A percentile compares a stretch with the other conserved stretches of the same genome.
These are phyloP conservation scores for Phytophthora pisi DNA, from an alignment of 352 stramenopile species.

Conservation along the genomic window DNA sequence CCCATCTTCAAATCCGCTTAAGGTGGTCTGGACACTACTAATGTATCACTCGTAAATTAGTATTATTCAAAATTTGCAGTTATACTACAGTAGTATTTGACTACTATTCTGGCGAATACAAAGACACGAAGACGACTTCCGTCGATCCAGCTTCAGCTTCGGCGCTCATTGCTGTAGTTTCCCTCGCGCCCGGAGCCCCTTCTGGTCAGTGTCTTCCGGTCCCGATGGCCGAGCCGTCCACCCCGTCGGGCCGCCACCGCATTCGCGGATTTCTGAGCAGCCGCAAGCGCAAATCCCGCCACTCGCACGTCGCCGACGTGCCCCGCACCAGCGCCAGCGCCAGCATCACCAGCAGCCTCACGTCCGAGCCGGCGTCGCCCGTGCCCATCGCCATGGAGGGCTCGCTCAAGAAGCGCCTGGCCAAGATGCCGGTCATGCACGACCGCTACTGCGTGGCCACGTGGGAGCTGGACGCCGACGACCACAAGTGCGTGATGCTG, in stretches of 20 bases:
- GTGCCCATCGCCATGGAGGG: conserved; percentile 55
- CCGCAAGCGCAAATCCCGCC: conserved; percentile 16
- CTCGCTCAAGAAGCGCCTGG: conserved; percentile 71
- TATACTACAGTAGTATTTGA: too few species aligned
- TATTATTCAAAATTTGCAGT: neutral
- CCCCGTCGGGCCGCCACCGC: conserved; percentile 2
- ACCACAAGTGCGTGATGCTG: conserved; percentile 66
- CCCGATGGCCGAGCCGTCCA: neutral
- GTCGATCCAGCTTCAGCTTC: neutral
- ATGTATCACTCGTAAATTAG: too few species aligned
- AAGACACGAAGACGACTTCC: neutral
- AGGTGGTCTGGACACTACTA: too few species aligned
- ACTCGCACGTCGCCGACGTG: conserved; percentile 7
- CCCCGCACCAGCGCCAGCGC: conserved; percentile 1
- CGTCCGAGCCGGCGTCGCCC: conserved; percentile 4
- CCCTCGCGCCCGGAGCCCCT: neutral
- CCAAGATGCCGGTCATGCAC: conserved; percentile 79
- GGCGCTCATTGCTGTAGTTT: neutral
- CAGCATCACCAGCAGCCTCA: conserved; percentile 23
- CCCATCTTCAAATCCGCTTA: too few species aligned
- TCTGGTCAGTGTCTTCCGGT: neutral
- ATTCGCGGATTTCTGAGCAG: conserved; percentile 36
- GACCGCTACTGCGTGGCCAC: conserved; percentile 85
- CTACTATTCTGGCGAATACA: neutral
- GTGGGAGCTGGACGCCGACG: conserved; percentile 56